A percentile compares a stretch with the other conserved stretches of the same genome.
phyloP scores from a whole-genome alignment of 192 early-diverging fungal genomes.

The Umbelopsis vinacea region DNA sequence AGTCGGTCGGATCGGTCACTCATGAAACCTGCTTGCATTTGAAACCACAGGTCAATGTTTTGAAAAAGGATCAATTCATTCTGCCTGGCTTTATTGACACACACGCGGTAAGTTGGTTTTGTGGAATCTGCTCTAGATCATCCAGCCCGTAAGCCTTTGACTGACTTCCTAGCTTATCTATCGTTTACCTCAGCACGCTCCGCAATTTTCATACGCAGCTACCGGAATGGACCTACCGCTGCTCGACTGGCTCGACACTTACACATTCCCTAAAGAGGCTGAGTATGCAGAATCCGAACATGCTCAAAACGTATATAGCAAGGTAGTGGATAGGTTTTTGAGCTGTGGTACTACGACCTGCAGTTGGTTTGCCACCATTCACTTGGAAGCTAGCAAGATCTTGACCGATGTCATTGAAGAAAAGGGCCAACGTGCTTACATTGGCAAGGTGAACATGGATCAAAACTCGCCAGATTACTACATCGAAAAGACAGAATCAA shows the following conservation, averaged over 20 bases:
- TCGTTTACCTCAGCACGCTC: slow-evolving; percentile 70
- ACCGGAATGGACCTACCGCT: slow-evolving; percentile 90
- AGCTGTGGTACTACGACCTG: slow-evolving; percentile 89
- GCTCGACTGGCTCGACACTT: slow-evolving; percentile 87
- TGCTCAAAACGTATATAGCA: slow-evolving; percentile 70
- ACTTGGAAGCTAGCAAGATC: slow-evolving; percentile 71
- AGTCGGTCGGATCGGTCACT: background rate
- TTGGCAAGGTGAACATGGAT: slow-evolving; percentile 99
- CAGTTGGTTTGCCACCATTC: slow-evolving; percentile 92
- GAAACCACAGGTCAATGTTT: slow-evolving; percentile 39
- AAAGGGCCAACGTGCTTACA: slow-evolving; percentile 89
- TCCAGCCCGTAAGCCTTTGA: background rate
- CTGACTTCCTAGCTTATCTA: background rate
- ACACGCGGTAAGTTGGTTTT: slow-evolving; percentile 66
- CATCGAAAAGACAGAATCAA: slow-evolving; percentile 70
- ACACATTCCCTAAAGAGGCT: slow-evolving; percentile 89
- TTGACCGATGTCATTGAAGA: slow-evolving; percentile 76
- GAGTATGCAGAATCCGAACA: slow-evolving; percentile 69
- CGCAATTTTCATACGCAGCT: slow-evolving; percentile 89
- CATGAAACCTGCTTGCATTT: slow-evolving; percentile 2
- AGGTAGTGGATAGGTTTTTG: slow-evolving; percentile 70
- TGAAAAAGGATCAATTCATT: slow-evolving; percentile 70
- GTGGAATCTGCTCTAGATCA: background rate
- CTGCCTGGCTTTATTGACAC: slow-evolving; percentile 94
- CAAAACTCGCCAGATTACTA: slow-evolving; percentile 81